phyloP scores from a whole-genome alignment of 805 yeast species.

The Saturnispora kantuleensis region DNA sequence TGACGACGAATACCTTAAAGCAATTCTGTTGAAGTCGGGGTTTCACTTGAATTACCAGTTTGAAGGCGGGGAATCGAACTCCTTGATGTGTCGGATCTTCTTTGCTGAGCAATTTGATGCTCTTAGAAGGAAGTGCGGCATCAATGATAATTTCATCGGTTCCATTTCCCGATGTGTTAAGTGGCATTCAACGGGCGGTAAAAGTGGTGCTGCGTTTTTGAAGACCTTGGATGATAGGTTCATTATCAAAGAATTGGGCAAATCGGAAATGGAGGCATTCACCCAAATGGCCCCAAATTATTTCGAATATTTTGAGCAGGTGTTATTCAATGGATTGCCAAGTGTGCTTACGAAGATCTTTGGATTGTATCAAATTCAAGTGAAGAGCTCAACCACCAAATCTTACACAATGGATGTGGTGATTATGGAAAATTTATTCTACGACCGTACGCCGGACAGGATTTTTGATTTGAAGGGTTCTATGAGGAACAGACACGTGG shows the following conservation, averaged over 20 bases:
- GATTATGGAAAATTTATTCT: constrained; percentile 92
- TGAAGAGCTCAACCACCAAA: constrained; percentile 65
- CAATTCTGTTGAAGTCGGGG: constrained; percentile 68
- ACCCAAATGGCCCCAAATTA: constrained; percentile 93
- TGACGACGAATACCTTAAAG: constrained; percentile 36
- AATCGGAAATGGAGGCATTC: constrained; percentile 85
- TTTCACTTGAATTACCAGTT: constrained; percentile 89
- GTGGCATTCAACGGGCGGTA: constrained; percentile 96
- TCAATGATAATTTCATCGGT: constrained; percentile 66
- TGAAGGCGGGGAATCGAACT: constrained; percentile 67
- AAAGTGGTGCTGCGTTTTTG: constrained; percentile 88
- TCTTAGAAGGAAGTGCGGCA: constrained; percentile 73
- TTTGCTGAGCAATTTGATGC: constrained; percentile 97
- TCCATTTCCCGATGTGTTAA: constrained; percentile 87
- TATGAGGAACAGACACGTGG: constrained; percentile 93
- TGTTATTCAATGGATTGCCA: constrained; percentile 87
- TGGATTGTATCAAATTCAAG: constrained; percentile 91
- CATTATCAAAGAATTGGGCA: constrained; percentile 80
- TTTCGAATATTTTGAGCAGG: constrained; percentile 92
- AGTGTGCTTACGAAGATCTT: constrained; percentile 90
- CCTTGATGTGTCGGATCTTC: constrained; percentile 75
- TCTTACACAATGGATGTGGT: constrained; percentile 80
- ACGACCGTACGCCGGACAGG: constrained; percentile 68
- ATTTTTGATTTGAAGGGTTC: constrained; percentile 96
- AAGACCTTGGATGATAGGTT: constrained; percentile 87